A percentile compares a stretch with the other conserved stretches of the same genome.
Conservation (phyloP, 169 alveolate species). For the Eimeria acervulina region DNA sequence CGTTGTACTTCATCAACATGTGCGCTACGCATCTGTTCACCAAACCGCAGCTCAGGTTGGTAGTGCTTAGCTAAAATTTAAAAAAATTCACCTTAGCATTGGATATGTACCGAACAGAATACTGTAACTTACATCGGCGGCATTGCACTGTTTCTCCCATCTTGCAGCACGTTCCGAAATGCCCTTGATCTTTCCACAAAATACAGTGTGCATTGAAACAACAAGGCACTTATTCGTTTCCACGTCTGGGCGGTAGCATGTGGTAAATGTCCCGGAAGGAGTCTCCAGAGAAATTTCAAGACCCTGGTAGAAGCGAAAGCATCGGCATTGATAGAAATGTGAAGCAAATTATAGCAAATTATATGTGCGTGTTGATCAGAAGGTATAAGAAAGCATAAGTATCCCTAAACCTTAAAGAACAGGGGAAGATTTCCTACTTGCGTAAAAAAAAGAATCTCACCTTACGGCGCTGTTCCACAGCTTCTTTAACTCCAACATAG, state of each 20-base stretch:
- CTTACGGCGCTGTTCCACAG: conserved; percentile 57
- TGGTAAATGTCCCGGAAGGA: conserved; percentile 36
- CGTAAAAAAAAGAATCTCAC: background rate
- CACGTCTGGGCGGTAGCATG: conserved; percentile 73
- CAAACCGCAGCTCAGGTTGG: background rate
- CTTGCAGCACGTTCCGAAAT: conserved; percentile 36
- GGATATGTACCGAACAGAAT: background rate
- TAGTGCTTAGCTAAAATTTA: background rate
- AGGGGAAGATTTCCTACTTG: background rate
- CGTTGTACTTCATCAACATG: conserved; percentile 53
- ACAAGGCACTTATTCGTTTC: conserved; percentile 39
- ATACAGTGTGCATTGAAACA: conserved; percentile 74
- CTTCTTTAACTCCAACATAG: conserved; percentile 69
- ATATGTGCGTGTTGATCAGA: background rate
- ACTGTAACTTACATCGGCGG: conserved; percentile 41
- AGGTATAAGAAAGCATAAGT: too few relatives aligned
- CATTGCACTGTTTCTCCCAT: conserved; percentile 64
- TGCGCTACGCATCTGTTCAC: conserved; percentile 63
- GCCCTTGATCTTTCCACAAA: conserved; percentile 72
- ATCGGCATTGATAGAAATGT: background rate
- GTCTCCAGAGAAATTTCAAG: conserved; percentile 58
- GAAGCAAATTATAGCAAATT: background rate
- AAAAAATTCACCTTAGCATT: too few relatives aligned
- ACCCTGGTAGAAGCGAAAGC: background rate
- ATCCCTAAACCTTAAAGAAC: background rate